Base-by-base conservation (phyloP, 164 flowering plant genomes). In the Tinospora cordifolia region DNA sequence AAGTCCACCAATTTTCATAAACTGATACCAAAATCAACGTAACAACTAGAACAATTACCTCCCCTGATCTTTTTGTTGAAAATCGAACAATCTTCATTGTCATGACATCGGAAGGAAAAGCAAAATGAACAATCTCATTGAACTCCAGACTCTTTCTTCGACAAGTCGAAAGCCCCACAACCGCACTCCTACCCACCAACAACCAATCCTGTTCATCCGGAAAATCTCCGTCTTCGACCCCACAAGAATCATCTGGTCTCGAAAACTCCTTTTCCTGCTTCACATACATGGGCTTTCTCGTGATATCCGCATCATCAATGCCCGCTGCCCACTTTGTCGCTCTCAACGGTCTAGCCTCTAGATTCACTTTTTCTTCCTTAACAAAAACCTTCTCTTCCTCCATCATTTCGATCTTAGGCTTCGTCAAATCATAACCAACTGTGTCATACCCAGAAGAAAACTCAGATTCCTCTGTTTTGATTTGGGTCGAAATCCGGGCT, bases 111-210 rank as follows among this genome's bases (percentile, higher is more conserved):
- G 78, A 49, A 26, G 93, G 90, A 72, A 84, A 86, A 8, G 66
- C 24, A 51, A 90, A 87, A 72, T 89, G 72, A 49, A 90, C 94
- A 71, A 89, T 79, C 83, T 90, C 97, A 81, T 85, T 83, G 63
- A 80, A 78, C 65, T 75, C 84, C 67, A 90, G 57, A 71, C 82
- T 85, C 73, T 79, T 84, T 34, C 94, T 86, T 76, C 77, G 83
- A 25, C 84, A 81, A 0, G 94, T 90, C 0, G 97, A 90, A 49
- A 84, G 72, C 13, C 81, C 93, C 0, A 44, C 68, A 2, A 89
- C 80, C 6, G 71, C 44, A 38, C 75, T 79, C 70, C 91, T 82
- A 22, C 92, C 97, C 14, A 89, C 88, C 80, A 89, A 76, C 63
- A 76, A 76, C 93, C 94, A 90, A 62, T 84, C 97, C 0, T 75